Base-by-base conservation (phyloP, 2,329 filamentous ascomycete genomes). In the Penicillium vulpinum region DNA sequence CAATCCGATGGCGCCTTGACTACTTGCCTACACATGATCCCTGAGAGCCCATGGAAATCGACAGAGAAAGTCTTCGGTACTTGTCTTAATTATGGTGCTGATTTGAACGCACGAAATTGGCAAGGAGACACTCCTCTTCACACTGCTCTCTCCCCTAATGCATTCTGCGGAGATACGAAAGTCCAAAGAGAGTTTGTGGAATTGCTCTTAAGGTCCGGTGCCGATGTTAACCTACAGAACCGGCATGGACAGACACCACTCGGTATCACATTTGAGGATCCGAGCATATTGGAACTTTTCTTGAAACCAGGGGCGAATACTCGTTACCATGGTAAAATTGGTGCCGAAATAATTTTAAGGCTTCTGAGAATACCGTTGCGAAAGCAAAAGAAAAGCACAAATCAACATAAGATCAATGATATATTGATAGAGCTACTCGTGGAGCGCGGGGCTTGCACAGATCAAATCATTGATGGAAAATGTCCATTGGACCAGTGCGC, bases 141-240 rank as follows among this genome's bases (percentile, higher is more conserved):
- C 10, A 2, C 5, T 26, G 21, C 22, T 2, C 5, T 36, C 6
- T 3, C 2, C 16, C 1, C 0, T 5, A 1, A 5, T 2, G 21
- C 45, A 13, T 47, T 48, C 16, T 5, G 1, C 8, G 21, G 10
- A 18, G 3, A 35, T 18, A 18, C 4, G 6, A 7, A 13, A 9
- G 31, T 1, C 21, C 45, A 18, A 26, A 48, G 26, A 10, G 10
- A 35, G 5, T 26, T 18, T 10, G 46, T 49, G 13, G 1, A 0
- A 15, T 28, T 38, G 2, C 46, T 49, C 11, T 29, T 49, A n/a
- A 16, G 2, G 3, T 28, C 22, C 21, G 33, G 46, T 10, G 33
- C 33, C 3, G 9, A 49, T 21, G n/a, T 49, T 26, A 38, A 39
- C 6, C 2, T 26, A 28, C 5, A 6, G n/a, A 38, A 49, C 22